Evolutionary conservation across 73 alveolate genomes (phyloP), one percentile per base, ranked within the genome.

Genomic region (Uronychia setigera): DNA sequence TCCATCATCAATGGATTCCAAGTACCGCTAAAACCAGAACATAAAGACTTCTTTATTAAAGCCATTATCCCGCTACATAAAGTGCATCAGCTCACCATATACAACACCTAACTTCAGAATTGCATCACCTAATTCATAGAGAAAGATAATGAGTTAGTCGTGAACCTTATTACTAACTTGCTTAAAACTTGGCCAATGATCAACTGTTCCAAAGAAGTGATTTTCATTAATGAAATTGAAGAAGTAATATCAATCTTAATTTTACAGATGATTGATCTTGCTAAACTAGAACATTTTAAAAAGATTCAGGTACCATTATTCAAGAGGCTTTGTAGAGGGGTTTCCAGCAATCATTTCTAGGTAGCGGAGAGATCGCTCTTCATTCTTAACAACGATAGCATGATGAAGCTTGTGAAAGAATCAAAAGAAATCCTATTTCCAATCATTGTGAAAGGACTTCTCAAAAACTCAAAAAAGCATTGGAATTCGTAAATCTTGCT

Each of bases 331-430:
- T 79, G 81, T n/a, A 85, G 31, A 30, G 79, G 92, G 60, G 89
- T 85, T 0, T 58, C 46, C 31, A 80, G 88, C 35, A 85, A 90
- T 79, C 92, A 90, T 33, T 90, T 85, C 82, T 81, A 85, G 59
- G 95, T 90, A 0, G 95, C 95, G 19, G 95, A 90, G 77, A 60
- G 95, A 80, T 33, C 85, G 0, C 60, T 90, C 13, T 80, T 85
- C 57, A 58, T 90, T 75, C 35, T 84, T 19, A 85, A 85, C 59
- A 90, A 90, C 78, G 92, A 85, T 79, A 79, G 74, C 33, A 80
- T 90, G 0, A 32, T 33, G 31, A 35, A 81, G 76, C 81, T 90
- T 31, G 14, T 85, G 31, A 35, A 60, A 0, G 84, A 27, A 31
- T 58, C 84, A 30, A 84, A 83, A 35, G 89, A 77, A 57, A 27